Conservation (phyloP, 2,329 filamentous ascomycete species). For the Ilyonectria destructans region DNA sequence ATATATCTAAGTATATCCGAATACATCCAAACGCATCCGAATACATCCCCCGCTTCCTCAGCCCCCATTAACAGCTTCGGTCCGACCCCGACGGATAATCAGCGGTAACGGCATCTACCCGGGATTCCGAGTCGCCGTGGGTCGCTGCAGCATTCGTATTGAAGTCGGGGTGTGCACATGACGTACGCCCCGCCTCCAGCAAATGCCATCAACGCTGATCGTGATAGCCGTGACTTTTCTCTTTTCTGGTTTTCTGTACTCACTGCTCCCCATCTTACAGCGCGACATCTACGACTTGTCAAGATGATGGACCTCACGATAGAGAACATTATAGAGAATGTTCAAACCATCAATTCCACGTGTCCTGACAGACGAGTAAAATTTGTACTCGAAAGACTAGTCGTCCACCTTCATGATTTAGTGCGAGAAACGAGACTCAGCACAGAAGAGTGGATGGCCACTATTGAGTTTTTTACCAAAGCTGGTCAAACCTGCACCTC, state of each 20-base stretch:
- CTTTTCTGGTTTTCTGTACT: not conserved
- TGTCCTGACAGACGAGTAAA: conserved; percentile 73
- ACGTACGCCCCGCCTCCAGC: too few relatives aligned
- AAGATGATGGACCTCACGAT: conserved; percentile 70
- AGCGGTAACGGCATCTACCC: too few relatives aligned
- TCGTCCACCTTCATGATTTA: conserved; percentile 72
- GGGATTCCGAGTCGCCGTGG: not conserved
- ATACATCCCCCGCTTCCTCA: too few relatives aligned
- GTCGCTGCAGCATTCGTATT: not conserved
- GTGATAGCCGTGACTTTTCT: too few relatives aligned
- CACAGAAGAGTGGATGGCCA: not conserved
- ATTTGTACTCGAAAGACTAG: conserved; percentile 79
- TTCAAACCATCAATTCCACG: conserved; percentile 78
- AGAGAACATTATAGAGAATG: conserved; percentile 82
- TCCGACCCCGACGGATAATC: not conserved
- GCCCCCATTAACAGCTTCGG: too few relatives aligned
- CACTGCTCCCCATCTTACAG: too few relatives aligned
- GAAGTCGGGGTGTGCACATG: too few relatives aligned
- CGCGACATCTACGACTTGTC: too few relatives aligned
- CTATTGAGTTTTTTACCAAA: conserved; percentile 64
- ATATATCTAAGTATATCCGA: too few relatives aligned
- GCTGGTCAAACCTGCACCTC: conserved; percentile 79
- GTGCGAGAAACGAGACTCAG: not conserved
- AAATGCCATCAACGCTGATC: not conserved
- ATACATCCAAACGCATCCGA: not conserved